A percentile compares a stretch with the other conserved stretches of the same genome.
phyloP scores from a whole-genome alignment of 495 filamentous ascomycete genomes.

The Lasiosphaeris hirsuta region DNA sequence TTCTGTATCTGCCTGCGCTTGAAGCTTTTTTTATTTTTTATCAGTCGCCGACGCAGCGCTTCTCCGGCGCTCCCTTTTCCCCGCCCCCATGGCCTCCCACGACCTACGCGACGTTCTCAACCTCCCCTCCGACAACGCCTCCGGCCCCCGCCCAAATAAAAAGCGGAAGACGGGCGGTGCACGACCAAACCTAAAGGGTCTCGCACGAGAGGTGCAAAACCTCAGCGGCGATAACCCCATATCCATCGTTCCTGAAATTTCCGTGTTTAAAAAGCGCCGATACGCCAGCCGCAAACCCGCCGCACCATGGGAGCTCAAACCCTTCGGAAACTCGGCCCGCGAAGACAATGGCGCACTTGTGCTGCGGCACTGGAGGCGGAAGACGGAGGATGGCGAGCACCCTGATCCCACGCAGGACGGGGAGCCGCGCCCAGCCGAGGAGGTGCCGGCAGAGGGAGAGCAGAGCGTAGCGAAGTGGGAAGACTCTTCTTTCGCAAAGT shows the following conservation, averaged over 20 bases:
- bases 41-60: neutral
- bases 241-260: slow-evolving; percentile 44
- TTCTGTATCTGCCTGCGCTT: neutral
- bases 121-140: slow-evolving; percentile 59
- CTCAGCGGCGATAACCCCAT: slow-evolving; percentile 47
- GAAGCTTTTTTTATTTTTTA: neutral
- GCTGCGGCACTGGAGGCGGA: slow-evolving; percentile 64
- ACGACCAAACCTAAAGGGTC: slow-evolving; percentile 60
- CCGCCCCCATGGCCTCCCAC: slow-evolving; percentile 61
- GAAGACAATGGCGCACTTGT: slow-evolving; percentile 47
- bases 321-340: slow-evolving; percentile 55
- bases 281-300: slow-evolving; percentile 61
- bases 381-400: slow-evolving; percentile 32
- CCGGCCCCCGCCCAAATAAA: slow-evolving; percentile 61
- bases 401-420: slow-evolving; percentile 16
- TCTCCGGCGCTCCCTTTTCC: neutral
- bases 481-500: slow-evolving; percentile 67
- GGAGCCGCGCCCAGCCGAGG: slow-evolving; percentile 14
- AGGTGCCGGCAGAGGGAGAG: slow-evolving; percentile 11
- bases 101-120: slow-evolving; percentile 91
- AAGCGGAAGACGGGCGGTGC: slow-evolving; percentile 71
- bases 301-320: slow-evolving; percentile 49
- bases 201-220: slow-evolving; percentile 61
- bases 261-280: slow-evolving; percentile 46
- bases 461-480: slow-evolving; percentile 33